Base-by-base conservation (phyloP, 306 rosid species). In the Glycine tomentella region DNA sequence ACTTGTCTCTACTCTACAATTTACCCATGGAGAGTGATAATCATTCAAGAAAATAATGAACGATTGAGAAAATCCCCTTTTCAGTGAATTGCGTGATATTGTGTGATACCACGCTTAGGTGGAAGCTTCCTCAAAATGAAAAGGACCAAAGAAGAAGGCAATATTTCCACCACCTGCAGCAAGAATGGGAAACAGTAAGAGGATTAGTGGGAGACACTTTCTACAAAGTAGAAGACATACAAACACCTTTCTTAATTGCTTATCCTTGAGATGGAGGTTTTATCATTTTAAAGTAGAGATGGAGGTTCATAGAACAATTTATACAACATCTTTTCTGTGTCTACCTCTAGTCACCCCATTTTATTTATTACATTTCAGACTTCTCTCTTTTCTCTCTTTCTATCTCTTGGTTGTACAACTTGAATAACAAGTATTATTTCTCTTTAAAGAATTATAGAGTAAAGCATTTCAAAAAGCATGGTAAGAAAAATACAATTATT, bases 121-220 rank as follows among this genome's bases (percentile, higher is more conserved):
- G 90, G 90, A 69, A 87, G 80, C 84, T 87, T 87, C 86, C 90
- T 84, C 77, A 87, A 72, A 55, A 87, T 87, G 78, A 87, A 87
- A 25, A 87, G 87, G 58, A 87, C 87, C 84, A 87, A 74, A 40
- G 90, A 34, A 55, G 90, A 87, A 53, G 90, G 90, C 75, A 87
- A 75, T 87, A 87, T 87, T 78, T 87, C 90, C 79, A 74, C 87
- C 69, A 84, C 55, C 90, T 87, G 90, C 80, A 55, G 15, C 52
- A 78, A 69, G 52, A 81, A 62, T 61, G 17, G 15, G 76, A 34
- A 38, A 72, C n/a, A 46, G 55, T 84, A 31, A 77, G 64, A 77
- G 64, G 42, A 62, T 55, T 44, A 3, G 31, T 25, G 69, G 14
- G 38, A 76, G 57, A 56, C n/a, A 14, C 59, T 63, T 63, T 59